A percentile compares a stretch with the other conserved stretches of the same genome.
These are phyloP conservation scores for Ophiostoma pallidulum DNA, from an alignment of 2,329 filamentous ascomycete species.

Conservation along the genomic window DNA sequence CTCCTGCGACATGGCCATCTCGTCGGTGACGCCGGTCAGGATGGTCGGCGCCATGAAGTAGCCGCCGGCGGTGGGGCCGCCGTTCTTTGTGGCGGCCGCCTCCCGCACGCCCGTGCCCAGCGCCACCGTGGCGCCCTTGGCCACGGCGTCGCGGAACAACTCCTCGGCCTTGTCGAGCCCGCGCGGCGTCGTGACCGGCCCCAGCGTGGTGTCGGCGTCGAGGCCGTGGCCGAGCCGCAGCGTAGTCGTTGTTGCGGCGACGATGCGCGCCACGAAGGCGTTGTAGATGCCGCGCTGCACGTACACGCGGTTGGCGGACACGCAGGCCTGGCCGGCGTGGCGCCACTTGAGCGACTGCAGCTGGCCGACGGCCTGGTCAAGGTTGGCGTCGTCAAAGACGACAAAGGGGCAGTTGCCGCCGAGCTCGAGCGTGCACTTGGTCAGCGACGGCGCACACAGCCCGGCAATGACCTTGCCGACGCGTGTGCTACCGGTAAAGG, in stretches of 20 bases:
- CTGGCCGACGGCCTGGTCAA: conserved; percentile 47
- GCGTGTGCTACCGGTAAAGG: conserved; percentile 65
- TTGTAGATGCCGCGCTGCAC: conserved; percentile 55
- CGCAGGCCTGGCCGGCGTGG: conserved; percentile 55
- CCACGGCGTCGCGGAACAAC: conserved; percentile 56
- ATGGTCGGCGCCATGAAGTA: conserved; percentile 60
- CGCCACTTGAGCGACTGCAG: conserved; percentile 30
- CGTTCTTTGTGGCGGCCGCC: too few relatives aligned
- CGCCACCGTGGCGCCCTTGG: conserved; percentile 53
- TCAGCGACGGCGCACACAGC: conserved; percentile 54
- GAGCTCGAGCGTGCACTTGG: conserved; percentile 61
- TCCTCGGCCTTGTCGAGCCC: conserved; percentile 45
- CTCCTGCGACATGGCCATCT: conserved; percentile 40
- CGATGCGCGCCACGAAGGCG: conserved; percentile 17
- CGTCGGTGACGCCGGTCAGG: conserved; percentile 36
- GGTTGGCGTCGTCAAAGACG: conserved; percentile 57
- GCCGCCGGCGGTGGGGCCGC: too few relatives aligned
- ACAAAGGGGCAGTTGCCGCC: conserved; percentile 63
- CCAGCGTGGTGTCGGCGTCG: conserved; percentile 47
- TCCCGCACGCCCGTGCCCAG: conserved; percentile 47
- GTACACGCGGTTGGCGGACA: conserved; percentile 56
- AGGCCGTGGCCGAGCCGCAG: conserved; percentile 55
- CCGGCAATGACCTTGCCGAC: conserved; percentile 60
- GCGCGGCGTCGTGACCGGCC: conserved; percentile 47
- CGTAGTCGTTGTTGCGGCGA: conserved; percentile 38